Percentiles rank a stretch among this genome's conserved stretches.
Evolutionary conservation across 148 eudicot genomes (phyloP).

Genomic region (Arbutus unedo): DNA sequence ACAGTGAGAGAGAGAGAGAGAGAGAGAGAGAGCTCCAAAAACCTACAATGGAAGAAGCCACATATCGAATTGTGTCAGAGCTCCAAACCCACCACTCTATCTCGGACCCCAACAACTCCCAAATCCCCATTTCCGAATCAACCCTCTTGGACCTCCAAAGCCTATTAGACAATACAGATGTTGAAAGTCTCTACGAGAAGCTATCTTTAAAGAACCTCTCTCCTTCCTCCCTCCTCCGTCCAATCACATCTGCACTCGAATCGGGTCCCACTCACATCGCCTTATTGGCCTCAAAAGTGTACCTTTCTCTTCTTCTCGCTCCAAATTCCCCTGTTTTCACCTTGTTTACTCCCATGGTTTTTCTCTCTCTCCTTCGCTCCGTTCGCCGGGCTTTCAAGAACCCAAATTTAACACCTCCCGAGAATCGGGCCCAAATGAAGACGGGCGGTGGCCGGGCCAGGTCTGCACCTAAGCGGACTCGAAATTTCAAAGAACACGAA

Average conservation of each 20-base stretch:
- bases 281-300: constrained; percentile 53
- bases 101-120: constrained; percentile 19
- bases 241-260: constrained; percentile 65
- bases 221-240: constrained; percentile 39
- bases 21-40: background rate
- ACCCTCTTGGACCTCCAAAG: constrained; percentile 55
- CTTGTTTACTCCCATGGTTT: constrained; percentile 77
- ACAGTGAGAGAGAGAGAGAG: background rate
- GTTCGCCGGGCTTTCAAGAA: constrained; percentile 57
- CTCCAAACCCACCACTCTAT: constrained; percentile 27
- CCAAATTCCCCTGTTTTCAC: constrained; percentile 73
- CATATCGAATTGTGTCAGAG: constrained; percentile 35
- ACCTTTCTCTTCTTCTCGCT: constrained; percentile 59
- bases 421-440: constrained; percentile 26
- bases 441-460: constrained; percentile 30
- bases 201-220: constrained; percentile 45
- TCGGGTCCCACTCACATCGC: constrained; percentile 40
- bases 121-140: constrained; percentile 41
- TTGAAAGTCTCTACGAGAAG: constrained; percentile 42
- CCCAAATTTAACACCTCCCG: constrained; percentile 19
- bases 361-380: constrained; percentile 59
- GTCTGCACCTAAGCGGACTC: constrained; percentile 15
- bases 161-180: constrained; percentile 38
- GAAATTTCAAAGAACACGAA: constrained; percentile 21
- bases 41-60: constrained; percentile 45